phyloP scores from a whole-genome alignment of 768 basidiomycete species.

The Lanmaoa rubissima region DNA sequence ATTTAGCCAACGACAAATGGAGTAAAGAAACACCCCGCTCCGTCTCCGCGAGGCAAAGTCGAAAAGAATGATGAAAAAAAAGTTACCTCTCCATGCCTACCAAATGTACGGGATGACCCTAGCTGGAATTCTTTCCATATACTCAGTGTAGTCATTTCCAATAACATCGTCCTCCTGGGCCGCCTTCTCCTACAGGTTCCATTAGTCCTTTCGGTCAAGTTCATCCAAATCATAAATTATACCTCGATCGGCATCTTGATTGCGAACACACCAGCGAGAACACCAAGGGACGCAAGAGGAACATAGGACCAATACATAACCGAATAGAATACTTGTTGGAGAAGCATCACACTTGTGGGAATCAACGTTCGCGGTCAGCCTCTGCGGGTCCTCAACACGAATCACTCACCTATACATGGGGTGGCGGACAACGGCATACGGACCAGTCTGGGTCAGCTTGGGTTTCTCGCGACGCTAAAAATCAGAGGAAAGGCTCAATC shows the following conservation, averaged over 20 bases:
- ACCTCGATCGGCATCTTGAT: slow-evolving; percentile 38
- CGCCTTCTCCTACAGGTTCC: slow-evolving; percentile 25
- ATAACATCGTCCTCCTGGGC: slow-evolving; percentile 25
- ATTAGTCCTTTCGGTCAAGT: not conserved
- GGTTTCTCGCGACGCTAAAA: slow-evolving; percentile 32
- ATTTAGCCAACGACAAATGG: not conserved
- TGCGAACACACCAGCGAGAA: slow-evolving; percentile 26
- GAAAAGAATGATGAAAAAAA: not conserved
- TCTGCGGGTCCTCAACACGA: not conserved
- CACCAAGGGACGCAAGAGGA: slow-evolving; percentile 29
- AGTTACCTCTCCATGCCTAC: slow-evolving; percentile 14
- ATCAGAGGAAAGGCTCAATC: not conserved
- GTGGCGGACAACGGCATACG: slow-evolving; percentile 38
- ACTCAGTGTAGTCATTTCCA: slow-evolving; percentile 29
- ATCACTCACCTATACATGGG: slow-evolving; percentile 34
- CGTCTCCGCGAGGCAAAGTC: not conserved
- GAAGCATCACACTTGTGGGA: slow-evolving; percentile 20
- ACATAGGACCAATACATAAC: slow-evolving; percentile 36
- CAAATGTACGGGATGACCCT: slow-evolving; percentile 33
- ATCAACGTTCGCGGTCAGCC: not conserved
- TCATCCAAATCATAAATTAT: not conserved
- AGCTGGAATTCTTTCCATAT: slow-evolving; percentile 29
- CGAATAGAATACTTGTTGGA: slow-evolving; percentile 25
- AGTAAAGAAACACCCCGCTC: not conserved
- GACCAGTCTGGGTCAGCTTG: slow-evolving; percentile 29